Evolutionary conservation across 768 basidiomycete species (phyloP), one percentile per base, ranked within the genome.

Genomic region (Porphyrellus cyaneotinctus): DNA sequence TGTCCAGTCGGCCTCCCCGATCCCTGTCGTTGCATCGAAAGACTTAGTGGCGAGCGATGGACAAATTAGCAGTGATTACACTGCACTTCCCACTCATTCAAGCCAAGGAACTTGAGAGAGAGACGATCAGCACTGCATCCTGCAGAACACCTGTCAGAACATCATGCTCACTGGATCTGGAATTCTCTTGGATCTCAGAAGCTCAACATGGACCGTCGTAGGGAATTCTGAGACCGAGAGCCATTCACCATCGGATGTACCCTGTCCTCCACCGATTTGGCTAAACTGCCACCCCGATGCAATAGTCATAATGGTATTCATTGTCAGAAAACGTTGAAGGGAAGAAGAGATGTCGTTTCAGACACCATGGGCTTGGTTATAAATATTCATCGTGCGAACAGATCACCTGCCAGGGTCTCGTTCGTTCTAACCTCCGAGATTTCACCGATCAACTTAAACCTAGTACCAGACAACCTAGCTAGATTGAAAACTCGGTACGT

Each of bases 81-180:
- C 73, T 95, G 94, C 14, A 92, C 86, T 60, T 93, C 87, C 85
- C 87, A 91, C 67, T 95, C 94, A 55, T 87, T 78, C 53, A 92
- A 72, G 12, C 86, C 89, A 39, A 88, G 59, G 57, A 87, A 87
- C 88, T 91, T 58, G 32, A 23, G 15, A 57, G 15, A 46, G 26
- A 28, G 9, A 44, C 37, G 24, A 46, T 62, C 38, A 64, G 54
- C 14, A 14, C n/a, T 23, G 44, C 46, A 15, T 30, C 43, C 22
- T 32, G 15, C 17, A 51, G 49, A 20, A 43, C 17, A 31, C 2
- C 12, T n/a, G n/a, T 30, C 45, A 36, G 14, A 38, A 49, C 13
- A n/a, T 72, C 83, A 55, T n/a, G n/a, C n/a, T n/a, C 62, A 89
- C 88, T 46, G 91, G 92, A 69, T 97, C 88, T 31, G 88, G 85